phyloP scores from a whole-genome alignment of 2,329 filamentous ascomycete genomes.

The Piedraia hortae region DNA sequence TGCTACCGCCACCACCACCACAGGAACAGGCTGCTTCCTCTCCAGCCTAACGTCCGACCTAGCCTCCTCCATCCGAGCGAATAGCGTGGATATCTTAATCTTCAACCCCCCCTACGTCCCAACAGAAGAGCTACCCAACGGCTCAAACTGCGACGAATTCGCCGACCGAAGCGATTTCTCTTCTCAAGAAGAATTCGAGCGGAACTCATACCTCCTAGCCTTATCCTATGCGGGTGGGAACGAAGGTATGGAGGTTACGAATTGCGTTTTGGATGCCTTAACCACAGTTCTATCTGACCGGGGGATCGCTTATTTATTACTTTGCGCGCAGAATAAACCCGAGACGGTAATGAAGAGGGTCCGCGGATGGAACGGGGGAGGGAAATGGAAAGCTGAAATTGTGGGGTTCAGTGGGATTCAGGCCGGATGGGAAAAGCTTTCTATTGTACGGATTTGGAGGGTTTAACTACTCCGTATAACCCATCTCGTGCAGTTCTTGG shows the following conservation, averaged over 20 bases:
- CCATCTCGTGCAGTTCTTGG: constrained; percentile 35
- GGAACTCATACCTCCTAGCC: constrained; percentile 57
- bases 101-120: constrained; percentile 98
- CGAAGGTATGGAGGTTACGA: constrained; percentile 85
- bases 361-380: constrained; percentile 21
- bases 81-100: constrained; percentile 52
- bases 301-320: constrained; percentile 67
- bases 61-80: constrained; percentile 27
- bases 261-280: constrained; percentile 44
- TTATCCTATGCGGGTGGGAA: constrained; percentile 69
- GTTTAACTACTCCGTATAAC: constrained; percentile 6
- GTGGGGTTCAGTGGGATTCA: constrained; percentile 63
- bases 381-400: constrained; percentile 43
- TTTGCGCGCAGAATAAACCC: constrained; percentile 78
- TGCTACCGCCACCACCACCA: background rate
- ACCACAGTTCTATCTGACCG: constrained; percentile 32
- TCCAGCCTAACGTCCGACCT: constrained; percentile 47
- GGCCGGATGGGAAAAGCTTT: constrained; percentile 83
- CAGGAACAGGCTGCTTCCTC: constrained; percentile 28
- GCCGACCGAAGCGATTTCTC: constrained; percentile 3
- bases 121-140: constrained; percentile 39
- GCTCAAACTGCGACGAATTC: constrained; percentile 1
- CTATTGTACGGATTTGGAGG: constrained; percentile 67
- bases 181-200: constrained; percentile 28
- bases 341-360: constrained; percentile 40